Conservation (phyloP, 1,284 basidiomycete genomes). For the Ganoderma leucocontextum region DNA sequence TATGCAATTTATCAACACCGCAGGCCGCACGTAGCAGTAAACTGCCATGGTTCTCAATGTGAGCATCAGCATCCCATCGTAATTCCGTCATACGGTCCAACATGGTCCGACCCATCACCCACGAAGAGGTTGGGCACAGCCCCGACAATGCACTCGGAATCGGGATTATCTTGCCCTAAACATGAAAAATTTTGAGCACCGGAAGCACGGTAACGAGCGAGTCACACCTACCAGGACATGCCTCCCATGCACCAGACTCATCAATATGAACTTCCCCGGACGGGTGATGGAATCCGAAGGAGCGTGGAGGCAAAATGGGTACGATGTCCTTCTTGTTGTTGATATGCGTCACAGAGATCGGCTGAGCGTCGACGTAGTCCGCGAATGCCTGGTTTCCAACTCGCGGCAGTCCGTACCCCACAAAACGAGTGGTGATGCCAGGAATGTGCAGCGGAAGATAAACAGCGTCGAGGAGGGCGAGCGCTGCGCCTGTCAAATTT, state of each 20-base stretch:
- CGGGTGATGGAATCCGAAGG: conserved; percentile 62
- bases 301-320: conserved; percentile 44
- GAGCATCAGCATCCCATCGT: conserved; percentile 1
- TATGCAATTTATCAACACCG: too few species aligned
- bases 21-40: too few species aligned
- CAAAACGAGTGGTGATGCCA: conserved; percentile 47
- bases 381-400: conserved; percentile 69
- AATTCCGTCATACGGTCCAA: conserved; percentile 63
- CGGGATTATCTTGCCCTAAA: conserved; percentile 62
- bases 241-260: conserved; percentile 54
- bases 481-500: conserved; percentile 47
- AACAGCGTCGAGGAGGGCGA: conserved; percentile 55
- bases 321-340: conserved; percentile 43
- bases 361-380: conserved; percentile 60
- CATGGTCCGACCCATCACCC: conserved; percentile 54
- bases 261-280: conserved; percentile 68
- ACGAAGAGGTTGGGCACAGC: conserved; percentile 60
- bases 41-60: not conserved
- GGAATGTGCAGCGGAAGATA: conserved; percentile 54
- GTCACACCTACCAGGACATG: conserved; percentile 51
- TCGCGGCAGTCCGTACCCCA: conserved; percentile 63
- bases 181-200: too few species aligned
- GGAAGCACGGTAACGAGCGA: too few species aligned
- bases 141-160: conserved; percentile 58
- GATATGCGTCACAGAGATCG: conserved; percentile 39